Percentiles rank a stretch among this genome's conserved stretches.
These are phyloP conservation scores for Fraxinus pennsylvanica DNA, from an alignment of 257 asterid species.

Conservation along the genomic window DNA sequence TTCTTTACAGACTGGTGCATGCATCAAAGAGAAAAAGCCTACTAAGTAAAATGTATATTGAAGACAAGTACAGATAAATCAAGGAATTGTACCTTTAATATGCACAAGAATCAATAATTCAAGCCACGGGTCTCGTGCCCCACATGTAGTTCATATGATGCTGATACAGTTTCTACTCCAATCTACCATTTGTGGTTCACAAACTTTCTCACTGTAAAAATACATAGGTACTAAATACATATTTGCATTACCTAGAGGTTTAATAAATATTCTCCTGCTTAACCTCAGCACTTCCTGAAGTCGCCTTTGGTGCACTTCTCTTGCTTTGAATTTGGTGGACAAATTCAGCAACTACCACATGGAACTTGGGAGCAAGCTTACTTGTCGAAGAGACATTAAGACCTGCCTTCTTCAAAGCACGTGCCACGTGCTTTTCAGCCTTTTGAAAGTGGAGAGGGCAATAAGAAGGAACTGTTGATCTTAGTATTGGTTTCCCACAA, in stretches of 20 bases:
- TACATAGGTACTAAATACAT: constrained; percentile 22
- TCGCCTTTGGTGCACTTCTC: constrained; percentile 60
- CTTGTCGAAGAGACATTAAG: constrained; percentile 62
- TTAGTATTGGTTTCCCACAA: constrained; percentile 85
- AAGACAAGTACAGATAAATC: constrained; percentile 11
- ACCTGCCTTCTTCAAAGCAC: constrained; percentile 85
- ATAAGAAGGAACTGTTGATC: constrained; percentile 74
- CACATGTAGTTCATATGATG: constrained; percentile 17
- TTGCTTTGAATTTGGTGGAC: constrained; percentile 70
- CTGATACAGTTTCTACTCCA: constrained; percentile 22
- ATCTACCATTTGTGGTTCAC: constrained; percentile 23
- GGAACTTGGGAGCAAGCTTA: constrained; percentile 85
- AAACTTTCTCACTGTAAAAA: constrained; percentile 32
- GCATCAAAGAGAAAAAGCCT: not conserved
- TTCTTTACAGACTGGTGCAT: not conserved
- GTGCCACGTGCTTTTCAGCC: constrained; percentile 78
- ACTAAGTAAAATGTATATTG: not conserved
- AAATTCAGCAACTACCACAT: constrained; percentile 60
- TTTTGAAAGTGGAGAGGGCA: constrained; percentile 72
- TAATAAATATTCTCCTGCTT: constrained; percentile 58
- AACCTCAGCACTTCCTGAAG: constrained; percentile 37
- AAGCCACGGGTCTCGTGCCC: constrained; percentile 11
- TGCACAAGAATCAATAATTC: constrained; percentile 27
- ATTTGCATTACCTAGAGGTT: constrained; percentile 20
- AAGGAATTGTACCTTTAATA: constrained; percentile 27